These are phyloP conservation scores for Phytophthora sp. DNA, from an alignment of 352 stramenopile species.

Conservation along the genomic window DNA sequence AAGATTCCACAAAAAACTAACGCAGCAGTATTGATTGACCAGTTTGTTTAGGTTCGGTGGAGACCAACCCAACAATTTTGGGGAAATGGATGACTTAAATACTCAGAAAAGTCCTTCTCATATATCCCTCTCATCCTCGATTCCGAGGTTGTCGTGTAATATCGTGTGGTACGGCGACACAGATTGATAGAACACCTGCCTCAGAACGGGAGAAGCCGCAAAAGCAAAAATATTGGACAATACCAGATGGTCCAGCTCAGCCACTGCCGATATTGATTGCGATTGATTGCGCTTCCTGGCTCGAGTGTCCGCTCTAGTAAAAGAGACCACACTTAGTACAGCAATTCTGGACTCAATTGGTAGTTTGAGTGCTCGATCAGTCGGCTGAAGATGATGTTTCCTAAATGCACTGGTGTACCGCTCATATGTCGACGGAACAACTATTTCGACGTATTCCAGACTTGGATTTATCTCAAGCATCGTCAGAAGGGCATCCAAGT, in stretches of 20 bases:
- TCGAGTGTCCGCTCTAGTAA: not conserved
- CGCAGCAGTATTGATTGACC: no score
- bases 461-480: not conserved
- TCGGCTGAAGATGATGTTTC: not conserved
- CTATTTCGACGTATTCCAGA: not conserved
- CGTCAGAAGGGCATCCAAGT: not conserved
- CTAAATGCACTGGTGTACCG: not conserved
- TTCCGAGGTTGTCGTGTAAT: no score
- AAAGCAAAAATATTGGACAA: constrained; percentile 1
- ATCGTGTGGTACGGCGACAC: no score
- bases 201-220: constrained; percentile 2
- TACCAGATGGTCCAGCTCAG: not conserved
- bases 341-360: not conserved
- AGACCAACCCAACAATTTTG: no score
- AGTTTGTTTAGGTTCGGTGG: no score
- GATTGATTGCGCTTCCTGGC: not conserved
- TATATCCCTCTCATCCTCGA: not conserved
- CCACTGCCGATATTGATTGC: not conserved
- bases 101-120: no score
- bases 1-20: no score
- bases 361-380: not conserved
- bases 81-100: no score
- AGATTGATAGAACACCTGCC: constrained; percentile 13
- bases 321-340: not conserved
- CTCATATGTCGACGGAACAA: not conserved